Evolutionary conservation across 805 yeast species (phyloP).

Genomic region (Saccharomycopsis synnaedendra): DNA sequence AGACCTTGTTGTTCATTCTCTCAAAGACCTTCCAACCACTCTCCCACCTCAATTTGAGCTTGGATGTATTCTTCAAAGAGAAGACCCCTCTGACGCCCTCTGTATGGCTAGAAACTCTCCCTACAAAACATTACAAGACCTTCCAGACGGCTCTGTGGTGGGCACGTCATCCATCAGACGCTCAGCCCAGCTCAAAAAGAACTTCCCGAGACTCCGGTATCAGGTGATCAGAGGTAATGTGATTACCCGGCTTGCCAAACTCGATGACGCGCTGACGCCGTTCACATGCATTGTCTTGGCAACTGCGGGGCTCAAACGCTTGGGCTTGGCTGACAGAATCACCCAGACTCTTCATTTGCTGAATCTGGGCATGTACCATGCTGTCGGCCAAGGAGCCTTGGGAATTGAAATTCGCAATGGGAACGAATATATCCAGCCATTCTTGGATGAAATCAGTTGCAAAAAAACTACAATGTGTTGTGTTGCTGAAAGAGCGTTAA

Average conservation of each 20-base stretch:
- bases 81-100: constrained; percentile 89
- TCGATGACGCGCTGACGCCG: constrained; percentile 59
- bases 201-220: constrained; percentile 65
- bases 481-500: constrained; percentile 75
- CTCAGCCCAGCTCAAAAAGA: constrained; percentile 77
- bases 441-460: constrained; percentile 59
- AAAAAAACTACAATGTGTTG: constrained; percentile 61
- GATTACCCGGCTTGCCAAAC: constrained; percentile 69
- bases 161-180: constrained; percentile 94
- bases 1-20: constrained; percentile 86
- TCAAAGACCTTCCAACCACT: constrained; percentile 87
- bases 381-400: constrained; percentile 98
- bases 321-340: constrained; percentile 65
- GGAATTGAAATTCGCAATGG: constrained; percentile 79
- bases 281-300: constrained; percentile 77
- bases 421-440: constrained; percentile 45
- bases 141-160: constrained; percentile 78
- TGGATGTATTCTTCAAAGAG: constrained; percentile 78
- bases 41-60: constrained; percentile 83
- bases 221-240: constrained; percentile 80
- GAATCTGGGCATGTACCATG: constrained; percentile 78
- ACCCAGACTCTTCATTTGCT: constrained; percentile 45
- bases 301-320: constrained; percentile 78
- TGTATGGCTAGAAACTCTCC: constrained; percentile 59
- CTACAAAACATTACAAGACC: constrained; percentile 53